phyloP scores from a whole-genome alignment of 192 early-diverging fungal species.

The Entomortierella parvispora region DNA sequence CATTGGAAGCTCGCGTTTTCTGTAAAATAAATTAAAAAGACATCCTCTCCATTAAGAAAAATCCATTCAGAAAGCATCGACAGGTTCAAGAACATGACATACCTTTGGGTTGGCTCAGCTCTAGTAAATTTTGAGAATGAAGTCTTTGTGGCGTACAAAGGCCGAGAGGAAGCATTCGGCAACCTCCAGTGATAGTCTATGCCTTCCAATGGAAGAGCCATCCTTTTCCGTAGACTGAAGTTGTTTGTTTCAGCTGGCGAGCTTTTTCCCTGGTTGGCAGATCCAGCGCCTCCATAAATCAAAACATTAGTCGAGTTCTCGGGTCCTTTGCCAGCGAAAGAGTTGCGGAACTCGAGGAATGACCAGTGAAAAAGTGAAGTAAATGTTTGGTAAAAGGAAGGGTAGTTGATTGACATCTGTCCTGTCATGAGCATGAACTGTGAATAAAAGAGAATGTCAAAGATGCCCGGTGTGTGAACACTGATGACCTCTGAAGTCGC shows the following conservation, averaged over 20 bases:
- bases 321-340: constrained; percentile 40
- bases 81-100: too few relatives aligned
- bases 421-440: constrained; percentile 61
- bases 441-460: constrained; percentile 60
- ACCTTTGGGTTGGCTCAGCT: not conserved
- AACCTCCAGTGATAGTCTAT: too few relatives aligned
- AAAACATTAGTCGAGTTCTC: constrained; percentile 35
- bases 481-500: constrained; percentile 32
- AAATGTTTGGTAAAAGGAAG: constrained; percentile 57
- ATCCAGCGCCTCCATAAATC: constrained; percentile 40
- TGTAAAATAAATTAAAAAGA: not conserved
- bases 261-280: constrained; percentile 28
- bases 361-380: constrained; percentile 61
- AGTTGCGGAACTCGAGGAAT: constrained; percentile 46
- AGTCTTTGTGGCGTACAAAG: too few relatives aligned
- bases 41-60: not conserved
- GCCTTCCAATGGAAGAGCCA: too few relatives aligned
- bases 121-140: not conserved
- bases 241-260: not conserved
- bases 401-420: constrained; percentile 59
- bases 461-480: constrained; percentile 61
- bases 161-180: too few relatives aligned
- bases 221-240: not conserved
- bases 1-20: not conserved
- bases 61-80: too few relatives aligned